Evolutionary conservation across 148 eudicot species (phyloP), one percentile per base, ranked within the genome.

Genomic region (Polygonum aviculare): DNA sequence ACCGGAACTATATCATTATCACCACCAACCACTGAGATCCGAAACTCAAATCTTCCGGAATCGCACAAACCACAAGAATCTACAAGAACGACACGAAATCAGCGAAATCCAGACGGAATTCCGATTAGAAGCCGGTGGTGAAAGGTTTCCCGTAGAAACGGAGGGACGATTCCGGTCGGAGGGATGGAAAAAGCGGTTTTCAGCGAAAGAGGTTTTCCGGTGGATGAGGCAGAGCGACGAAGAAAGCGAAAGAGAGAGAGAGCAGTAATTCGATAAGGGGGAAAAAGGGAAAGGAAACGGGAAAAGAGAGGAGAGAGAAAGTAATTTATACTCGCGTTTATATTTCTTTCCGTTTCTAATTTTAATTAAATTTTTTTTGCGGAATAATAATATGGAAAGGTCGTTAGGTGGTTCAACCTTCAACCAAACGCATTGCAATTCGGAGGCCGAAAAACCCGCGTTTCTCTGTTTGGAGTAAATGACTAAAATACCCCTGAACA

Each of bases 161-260:
- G 39, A 50, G 40, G 59, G 47, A 15, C 9, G 18, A 33, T 69
- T 77, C 21, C 75, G 77, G 74, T 76, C 74, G 75, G 75, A 72
- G 31, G 10, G 45, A 31, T 45, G 72, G 59, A 79, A 71, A 71
- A 4, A 38, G 73, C 22, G 73, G 73, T 69, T 80, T 16, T 88
- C 89, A 91, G 86, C 81, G 83, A 80, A 69, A 39, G 71, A 50
- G 77, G 60, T 41, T 76, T 75, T 47, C 85, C 85, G 86, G 90
- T 74, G 73, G 81, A 77, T 49, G 72, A 59, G 75, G 31, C 31
- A 75, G 69, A 74, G 78, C 55, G 80, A 74, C 76, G 55, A 76
- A 65, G 49, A 76, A 63, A 62, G 76, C 77, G 82, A 76, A 77
- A 73, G 50, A 82, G 85, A 79, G 50, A 82, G 85, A 79, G 73